Evolutionary conservation across 169 alveolate species (phyloP).

Genomic region (Plasmodium cynomolgi): DNA sequence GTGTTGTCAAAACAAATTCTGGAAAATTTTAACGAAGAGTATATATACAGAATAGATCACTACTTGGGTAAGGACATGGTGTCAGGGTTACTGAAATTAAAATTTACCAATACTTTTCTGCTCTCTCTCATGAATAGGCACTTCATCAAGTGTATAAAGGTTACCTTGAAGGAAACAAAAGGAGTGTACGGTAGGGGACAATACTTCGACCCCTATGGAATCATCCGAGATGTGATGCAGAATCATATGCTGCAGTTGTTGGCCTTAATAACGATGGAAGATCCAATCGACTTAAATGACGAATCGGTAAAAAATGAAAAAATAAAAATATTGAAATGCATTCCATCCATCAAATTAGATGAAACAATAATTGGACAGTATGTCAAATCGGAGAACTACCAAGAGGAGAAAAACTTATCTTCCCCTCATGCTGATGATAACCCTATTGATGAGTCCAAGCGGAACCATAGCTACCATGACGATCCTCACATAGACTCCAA

Average conservation of each 20-base stretch:
- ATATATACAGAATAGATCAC: slow-evolving; percentile 83
- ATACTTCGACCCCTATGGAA: slow-evolving; percentile 82
- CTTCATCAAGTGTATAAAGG: slow-evolving; percentile 77
- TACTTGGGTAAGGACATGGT: slow-evolving; percentile 84
- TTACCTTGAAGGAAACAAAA: slow-evolving; percentile 77
- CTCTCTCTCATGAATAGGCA: slow-evolving; percentile 77
- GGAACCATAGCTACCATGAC: slow-evolving; percentile 69
- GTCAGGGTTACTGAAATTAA: slow-evolving; percentile 77
- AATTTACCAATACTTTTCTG: slow-evolving; percentile 80
- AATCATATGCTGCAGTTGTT: slow-evolving; percentile 83
- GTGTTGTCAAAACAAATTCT: slow-evolving; percentile 74
- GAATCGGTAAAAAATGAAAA: slow-evolving; percentile 81
- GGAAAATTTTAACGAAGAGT: slow-evolving; percentile 71
- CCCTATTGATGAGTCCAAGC: slow-evolving; percentile 20
- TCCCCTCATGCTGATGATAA: not conserved
- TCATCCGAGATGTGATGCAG: slow-evolving; percentile 84
- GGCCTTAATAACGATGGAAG: slow-evolving; percentile 80
- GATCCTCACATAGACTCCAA: slow-evolving; percentile 78
- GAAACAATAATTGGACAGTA: slow-evolving; percentile 82
- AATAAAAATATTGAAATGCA: slow-evolving; percentile 79
- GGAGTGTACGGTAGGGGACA: slow-evolving; percentile 82
- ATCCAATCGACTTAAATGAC: slow-evolving; percentile 78
- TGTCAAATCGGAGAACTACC: slow-evolving; percentile 74
- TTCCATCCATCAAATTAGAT: slow-evolving; percentile 77
- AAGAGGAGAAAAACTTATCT: not conserved